These are phyloP conservation scores for Azolla pinnata DNA, from an alignment of 75 land plant species.

Conservation along the genomic window DNA sequence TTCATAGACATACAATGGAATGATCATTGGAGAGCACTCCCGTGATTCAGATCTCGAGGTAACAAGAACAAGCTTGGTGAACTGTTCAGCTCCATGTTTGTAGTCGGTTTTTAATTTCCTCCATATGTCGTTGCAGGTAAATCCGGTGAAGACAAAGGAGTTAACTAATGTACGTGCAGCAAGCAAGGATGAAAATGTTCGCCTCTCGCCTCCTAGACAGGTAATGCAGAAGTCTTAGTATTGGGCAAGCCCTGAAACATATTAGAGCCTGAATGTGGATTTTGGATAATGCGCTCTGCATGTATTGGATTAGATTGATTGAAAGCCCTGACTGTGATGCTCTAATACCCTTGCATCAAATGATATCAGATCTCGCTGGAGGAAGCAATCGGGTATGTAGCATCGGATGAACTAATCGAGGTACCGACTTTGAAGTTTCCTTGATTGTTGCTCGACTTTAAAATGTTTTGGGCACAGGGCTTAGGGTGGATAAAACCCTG, in stretches of 20 bases:
- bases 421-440: slow-evolving; percentile 15
- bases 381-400: slow-evolving; percentile 99
- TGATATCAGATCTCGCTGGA: slow-evolving; percentile 94
- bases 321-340: too few species aligned
- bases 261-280: not conserved
- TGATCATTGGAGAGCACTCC: slow-evolving; percentile 94
- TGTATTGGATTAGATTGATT: too few species aligned
- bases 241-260: too few species aligned
- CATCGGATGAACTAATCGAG: slow-evolving; percentile 93
- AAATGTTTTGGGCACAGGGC: too few species aligned
- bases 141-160: slow-evolving; percentile 85
- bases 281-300: too few species aligned
- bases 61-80: not conserved
- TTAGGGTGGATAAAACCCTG: too few species aligned
- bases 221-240: slow-evolving; percentile 21
- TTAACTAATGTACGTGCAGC: slow-evolving; percentile 77
- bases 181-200: slow-evolving; percentile 88
- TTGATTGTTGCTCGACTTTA: too few species aligned
- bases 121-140: slow-evolving; percentile 41
- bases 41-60: slow-evolving; percentile 97
- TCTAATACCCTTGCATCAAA: too few species aligned
- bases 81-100: not conserved
- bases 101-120: not conserved
- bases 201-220: slow-evolving; percentile 82
- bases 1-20: slow-evolving; percentile 87